Evolutionary conservation across 148 eudicot genomes (phyloP).

Genomic region (Fagopyrum esculentum): DNA sequence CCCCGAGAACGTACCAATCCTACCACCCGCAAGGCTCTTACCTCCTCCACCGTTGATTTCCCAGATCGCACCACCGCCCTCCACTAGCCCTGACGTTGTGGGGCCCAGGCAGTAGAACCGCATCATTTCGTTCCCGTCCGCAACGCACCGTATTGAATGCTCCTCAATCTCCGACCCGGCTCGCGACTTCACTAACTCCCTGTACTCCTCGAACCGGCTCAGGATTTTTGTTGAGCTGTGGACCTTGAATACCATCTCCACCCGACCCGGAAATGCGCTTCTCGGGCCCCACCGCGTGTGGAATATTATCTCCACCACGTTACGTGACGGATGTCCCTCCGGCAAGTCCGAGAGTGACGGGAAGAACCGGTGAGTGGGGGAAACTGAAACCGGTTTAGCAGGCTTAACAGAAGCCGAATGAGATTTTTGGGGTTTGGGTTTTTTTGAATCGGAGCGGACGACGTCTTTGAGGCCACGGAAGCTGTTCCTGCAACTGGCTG

Average conservation of each 20-base stretch:
- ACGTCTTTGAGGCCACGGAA: conserved; percentile 57
- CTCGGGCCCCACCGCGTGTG: conserved; percentile 67
- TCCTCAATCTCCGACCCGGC: conserved; percentile 21
- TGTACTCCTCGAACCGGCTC: conserved; percentile 71
- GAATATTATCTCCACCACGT: conserved; percentile 89
- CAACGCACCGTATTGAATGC: conserved; percentile 43
- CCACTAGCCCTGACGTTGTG: conserved; percentile 23
- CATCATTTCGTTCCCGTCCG: conserved; percentile 98
- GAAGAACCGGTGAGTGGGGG: conserved; percentile 26
- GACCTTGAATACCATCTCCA: conserved; percentile 81
- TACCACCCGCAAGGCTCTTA: not conserved
- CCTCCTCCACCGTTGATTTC: conserved; percentile 36
- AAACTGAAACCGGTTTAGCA: not conserved
- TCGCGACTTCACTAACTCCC: conserved; percentile 42
- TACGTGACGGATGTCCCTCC: conserved; percentile 80
- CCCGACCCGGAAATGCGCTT: conserved; percentile 54
- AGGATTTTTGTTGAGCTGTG: conserved; percentile 41
- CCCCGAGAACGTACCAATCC: conserved; percentile 57
- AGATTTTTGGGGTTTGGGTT: conserved; percentile 17
- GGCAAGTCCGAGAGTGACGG: conserved; percentile 72
- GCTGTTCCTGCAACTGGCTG: conserved; percentile 53
- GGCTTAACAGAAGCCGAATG: not conserved
- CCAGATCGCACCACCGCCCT: conserved; percentile 36
- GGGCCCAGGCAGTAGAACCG: conserved; percentile 70
- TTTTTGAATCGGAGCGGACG: conserved; percentile 25